These are phyloP conservation scores for Venturia carpophila DNA, from an alignment of 2,329 filamentous ascomycete genomes.

Conservation along the genomic window DNA sequence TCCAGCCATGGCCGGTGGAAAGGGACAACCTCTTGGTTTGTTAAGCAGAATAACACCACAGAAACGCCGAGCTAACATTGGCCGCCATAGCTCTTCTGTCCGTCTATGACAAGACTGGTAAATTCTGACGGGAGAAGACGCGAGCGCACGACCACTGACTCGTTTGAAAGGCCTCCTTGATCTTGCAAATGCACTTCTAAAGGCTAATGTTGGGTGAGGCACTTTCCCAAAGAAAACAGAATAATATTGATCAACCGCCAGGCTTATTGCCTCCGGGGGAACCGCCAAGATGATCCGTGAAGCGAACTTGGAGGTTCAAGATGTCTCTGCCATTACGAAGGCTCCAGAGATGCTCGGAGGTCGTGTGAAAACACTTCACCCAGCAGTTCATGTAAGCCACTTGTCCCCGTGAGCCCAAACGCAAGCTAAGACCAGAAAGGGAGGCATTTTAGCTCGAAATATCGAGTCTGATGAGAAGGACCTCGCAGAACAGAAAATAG, in stretches of 20 bases:
- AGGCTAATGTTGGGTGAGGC: conserved; percentile 67
- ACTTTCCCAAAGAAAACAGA: background rate
- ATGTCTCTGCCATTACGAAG: conserved; percentile 90
- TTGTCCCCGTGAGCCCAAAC: conserved; percentile 30
- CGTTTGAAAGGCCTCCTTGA: conserved; percentile 57
- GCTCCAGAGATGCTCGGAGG: conserved; percentile 95
- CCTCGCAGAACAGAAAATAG: conserved; percentile 48
- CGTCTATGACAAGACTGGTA: conserved; percentile 93
- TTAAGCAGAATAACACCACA: background rate
- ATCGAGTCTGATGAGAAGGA: conserved; percentile 96
- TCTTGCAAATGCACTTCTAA: conserved; percentile 79
- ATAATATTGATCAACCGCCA: conserved; percentile 16
- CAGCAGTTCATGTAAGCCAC: conserved; percentile 65
- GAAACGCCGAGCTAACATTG: conserved; percentile 7
- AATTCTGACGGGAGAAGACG: background rate
- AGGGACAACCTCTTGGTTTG: background rate
- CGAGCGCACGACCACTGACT: background rate
- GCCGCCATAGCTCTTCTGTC: conserved; percentile 67
- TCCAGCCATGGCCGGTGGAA: background rate
- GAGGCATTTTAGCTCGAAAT: conserved; percentile 86
- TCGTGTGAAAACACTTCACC: conserved; percentile 91
- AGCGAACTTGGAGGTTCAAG: conserved; percentile 92
- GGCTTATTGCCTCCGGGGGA: conserved; percentile 84
- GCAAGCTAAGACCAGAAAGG: conserved; percentile 22
- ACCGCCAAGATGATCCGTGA: conserved; percentile 96